Evolutionary conservation across 2,329 filamentous ascomycete genomes (phyloP), one percentile per base, ranked within the genome.

Genomic region (Cladophialophora exuberans): DNA sequence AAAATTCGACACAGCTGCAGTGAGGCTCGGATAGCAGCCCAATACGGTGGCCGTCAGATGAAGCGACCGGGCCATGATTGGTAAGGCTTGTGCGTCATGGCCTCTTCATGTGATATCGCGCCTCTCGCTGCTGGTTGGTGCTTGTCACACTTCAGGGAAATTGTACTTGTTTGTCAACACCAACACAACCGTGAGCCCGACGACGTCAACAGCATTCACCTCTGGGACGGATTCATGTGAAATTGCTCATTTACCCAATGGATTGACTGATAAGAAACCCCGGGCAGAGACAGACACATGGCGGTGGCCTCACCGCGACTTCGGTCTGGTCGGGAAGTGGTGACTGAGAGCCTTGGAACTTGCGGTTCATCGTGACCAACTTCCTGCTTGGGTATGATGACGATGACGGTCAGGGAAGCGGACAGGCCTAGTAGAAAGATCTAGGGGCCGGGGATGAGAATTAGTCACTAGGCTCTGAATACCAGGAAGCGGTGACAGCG

Each of bases 231-330:
- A n/a, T n/a, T n/a, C n/a, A n/a, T n/a, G n/a, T n/a, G n/a, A n/a
- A n/a, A n/a, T n/a, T n/a, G n/a, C n/a, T n/a, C n/a, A n/a, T n/a
- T n/a, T n/a, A n/a, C n/a, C n/a, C n/a, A n/a, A n/a, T n/a, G n/a
- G n/a, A n/a, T n/a, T n/a, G n/a, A n/a, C n/a, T n/a, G n/a, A n/a
- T n/a, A n/a, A n/a, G n/a, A n/a, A n/a, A n/a, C n/a, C 20, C 15
- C 5, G 5, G 35, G 7, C 23, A 6, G 45, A 15, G n/a, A n/a
- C n/a, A 28, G 38, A 33, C 17, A 35, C 46, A 47, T 20, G 41
- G 54, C 54, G 57, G 57, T 60, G 49, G 50, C 38, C 52, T 60
- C 57, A 60, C 57, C 57, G 57, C 57, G 56, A 58, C 28, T 52
- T 54, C 23, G 23, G 51, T 13, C 11, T 20, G 31, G 23, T 7